Base-by-base conservation (phyloP, 495 filamentous ascomycete species). In the Usnea hakonensis region DNA sequence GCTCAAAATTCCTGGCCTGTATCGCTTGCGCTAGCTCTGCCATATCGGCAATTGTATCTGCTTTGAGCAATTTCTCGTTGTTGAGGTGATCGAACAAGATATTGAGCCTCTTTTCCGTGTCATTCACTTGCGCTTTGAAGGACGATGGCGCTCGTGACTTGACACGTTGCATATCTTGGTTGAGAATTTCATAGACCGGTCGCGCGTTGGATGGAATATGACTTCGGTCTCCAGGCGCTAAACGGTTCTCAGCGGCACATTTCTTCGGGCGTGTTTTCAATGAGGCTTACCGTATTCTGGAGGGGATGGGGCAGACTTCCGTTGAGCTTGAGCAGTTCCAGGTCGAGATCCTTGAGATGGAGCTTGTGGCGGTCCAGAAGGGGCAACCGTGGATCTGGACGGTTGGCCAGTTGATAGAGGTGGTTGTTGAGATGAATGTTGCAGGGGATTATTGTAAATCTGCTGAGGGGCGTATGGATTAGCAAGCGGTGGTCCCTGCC, bases 61-160 rank as follows among this genome's bases (percentile, higher is more conserved):
- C 80, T 71, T 86, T 89, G 56, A 97, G 79, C 30, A 98, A 76
- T 63, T 96, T 90, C 69, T 90, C 88, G 69, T 97, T 97, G 78
- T 97, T 97, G 56, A 98, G 79, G 73, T 96, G 91, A 69, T 97
- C 91, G 75, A 96, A 98, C 13, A 98, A 81, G 58, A 95, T 87
- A 65, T 87, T 88, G 61, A 98, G 79, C 48, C 93, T 83, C 74
- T 95, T 95, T 70, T 96, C 90, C 5, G 91, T 94, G 71, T 98
- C 93, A 55, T 88, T 87, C 43, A 97, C 90, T 71, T 96, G 90
- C 28, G 83, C 78, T 68, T 88, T 86, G 78, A 92, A 97, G 6
- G 85, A 80, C 19, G 85, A 75, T 5, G 94, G 94, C 0, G 95
- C 95, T 57, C 87, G 85, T 55, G 83, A 70, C 62, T 93, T 91